Percentiles rank a stretch among this genome's conserved stretches.
These are phyloP conservation scores for Bryoglossum gracile DNA, from an alignment of 495 filamentous ascomycete species.

Conservation along the genomic window DNA sequence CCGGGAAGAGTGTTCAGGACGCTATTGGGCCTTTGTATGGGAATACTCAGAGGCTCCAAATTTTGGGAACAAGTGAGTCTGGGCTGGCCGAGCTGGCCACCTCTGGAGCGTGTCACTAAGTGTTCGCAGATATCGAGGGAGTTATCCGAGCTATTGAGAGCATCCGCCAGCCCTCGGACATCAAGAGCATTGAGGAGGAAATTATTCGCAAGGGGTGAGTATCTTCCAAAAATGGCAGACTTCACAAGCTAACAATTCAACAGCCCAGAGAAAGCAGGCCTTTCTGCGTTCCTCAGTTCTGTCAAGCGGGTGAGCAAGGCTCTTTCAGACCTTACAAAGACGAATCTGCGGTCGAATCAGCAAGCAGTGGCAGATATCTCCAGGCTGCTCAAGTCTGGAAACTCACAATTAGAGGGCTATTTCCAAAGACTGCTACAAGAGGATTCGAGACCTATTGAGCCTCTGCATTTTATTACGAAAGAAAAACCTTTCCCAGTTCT, in stretches of 20 bases:
- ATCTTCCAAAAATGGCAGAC: background rate
- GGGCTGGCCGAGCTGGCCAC: background rate
- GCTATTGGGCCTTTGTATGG: slow-evolving; percentile 89
- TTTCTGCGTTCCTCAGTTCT: slow-evolving; percentile 80
- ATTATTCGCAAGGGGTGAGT: slow-evolving; percentile 77
- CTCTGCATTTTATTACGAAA: slow-evolving; percentile 90
- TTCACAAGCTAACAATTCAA: background rate
- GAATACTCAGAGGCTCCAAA: slow-evolving; percentile 83
- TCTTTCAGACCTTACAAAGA: slow-evolving; percentile 68
- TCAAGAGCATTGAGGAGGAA: slow-evolving; percentile 79
- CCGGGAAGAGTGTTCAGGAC: slow-evolving; percentile 81
- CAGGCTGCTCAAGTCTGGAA: slow-evolving; percentile 67
- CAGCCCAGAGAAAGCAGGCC: slow-evolving; percentile 68
- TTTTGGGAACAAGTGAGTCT: slow-evolving; percentile 63
- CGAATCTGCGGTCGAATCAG: slow-evolving; percentile 86
- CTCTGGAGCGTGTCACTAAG: slow-evolving; percentile 9
- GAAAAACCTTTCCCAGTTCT: slow-evolving; percentile 47
- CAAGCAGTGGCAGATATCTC: slow-evolving; percentile 77
- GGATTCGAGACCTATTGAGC: slow-evolving; percentile 70
- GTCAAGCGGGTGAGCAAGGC: slow-evolving; percentile 82
- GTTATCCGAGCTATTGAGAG: slow-evolving; percentile 80
- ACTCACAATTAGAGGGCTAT: slow-evolving; percentile 70
- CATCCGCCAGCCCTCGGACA: slow-evolving; percentile 79
- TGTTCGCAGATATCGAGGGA: slow-evolving; percentile 64
- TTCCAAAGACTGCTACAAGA: slow-evolving; percentile 71